Percentiles rank a stretch among this genome's conserved stretches.
phyloP scores from a whole-genome alignment of 345 rosid species.

The Cardamine chenopodiifolia region DNA sequence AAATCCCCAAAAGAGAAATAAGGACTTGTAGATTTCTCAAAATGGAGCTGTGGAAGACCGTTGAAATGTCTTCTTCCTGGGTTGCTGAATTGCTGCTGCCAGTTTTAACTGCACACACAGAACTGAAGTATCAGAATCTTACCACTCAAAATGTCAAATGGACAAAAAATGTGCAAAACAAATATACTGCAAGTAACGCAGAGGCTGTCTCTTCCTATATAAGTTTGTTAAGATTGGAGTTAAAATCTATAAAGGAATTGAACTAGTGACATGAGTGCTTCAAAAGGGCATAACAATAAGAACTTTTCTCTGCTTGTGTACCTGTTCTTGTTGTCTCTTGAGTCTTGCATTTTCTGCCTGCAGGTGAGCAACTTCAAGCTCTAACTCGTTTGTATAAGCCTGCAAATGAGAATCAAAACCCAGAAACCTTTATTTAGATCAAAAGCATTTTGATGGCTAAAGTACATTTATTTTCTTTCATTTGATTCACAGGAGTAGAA shows the following conservation, averaged over 20 bases:
- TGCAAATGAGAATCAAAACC: conserved; percentile 38
- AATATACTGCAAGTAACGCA: background rate
- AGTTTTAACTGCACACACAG: conserved; percentile 49
- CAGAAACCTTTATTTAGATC: conserved; percentile 11
- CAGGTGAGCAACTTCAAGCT: conserved; percentile 57
- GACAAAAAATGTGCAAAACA: conserved; percentile 29
- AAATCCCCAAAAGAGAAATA: conserved; percentile 36
- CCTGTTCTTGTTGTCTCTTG: conserved; percentile 64
- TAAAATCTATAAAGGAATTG: background rate
- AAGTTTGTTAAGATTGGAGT: conserved; percentile 17
- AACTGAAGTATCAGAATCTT: conserved; percentile 31
- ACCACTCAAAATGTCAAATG: background rate
- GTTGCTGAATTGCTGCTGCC: conserved; percentile 54
- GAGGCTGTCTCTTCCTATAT: conserved; percentile 11
- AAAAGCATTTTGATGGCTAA: conserved; percentile 3
- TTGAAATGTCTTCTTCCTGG: conserved; percentile 51
- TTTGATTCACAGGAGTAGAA: background rate
- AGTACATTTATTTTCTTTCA: background rate
- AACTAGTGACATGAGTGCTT: background rate
- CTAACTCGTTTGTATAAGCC: conserved; percentile 76
- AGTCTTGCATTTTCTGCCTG: conserved; percentile 70
- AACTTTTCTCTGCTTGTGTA: conserved; percentile 30
- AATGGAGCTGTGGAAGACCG: conserved; percentile 79
- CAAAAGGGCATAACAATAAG: background rate
- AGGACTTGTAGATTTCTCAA: conserved; percentile 49